phyloP scores from a whole-genome alignment of 2,329 filamentous ascomycete species.

The Paracoccidioides lutzii region DNA sequence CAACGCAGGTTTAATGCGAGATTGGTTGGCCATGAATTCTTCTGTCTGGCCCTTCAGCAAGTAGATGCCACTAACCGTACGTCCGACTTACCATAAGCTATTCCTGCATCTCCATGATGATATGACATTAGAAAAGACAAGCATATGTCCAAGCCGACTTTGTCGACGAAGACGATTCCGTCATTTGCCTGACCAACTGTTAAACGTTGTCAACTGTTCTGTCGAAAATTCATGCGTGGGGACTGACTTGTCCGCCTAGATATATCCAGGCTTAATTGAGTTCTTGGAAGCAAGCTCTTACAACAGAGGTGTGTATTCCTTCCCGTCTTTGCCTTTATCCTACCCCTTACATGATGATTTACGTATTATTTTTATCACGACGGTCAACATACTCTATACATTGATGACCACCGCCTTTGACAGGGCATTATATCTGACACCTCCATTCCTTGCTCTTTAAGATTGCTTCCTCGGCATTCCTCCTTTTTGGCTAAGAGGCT shows the following conservation, averaged over 20 bases:
- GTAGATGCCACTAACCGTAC: constrained; percentile 14
- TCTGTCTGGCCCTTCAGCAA: not conserved
- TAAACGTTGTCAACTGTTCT: not conserved
- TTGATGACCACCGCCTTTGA: constrained; percentile 73
- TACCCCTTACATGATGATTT: constrained; percentile 54
- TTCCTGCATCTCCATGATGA: constrained; percentile 53
- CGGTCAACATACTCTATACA: constrained; percentile 70
- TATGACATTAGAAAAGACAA: constrained; percentile 78
- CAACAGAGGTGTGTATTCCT: constrained; percentile 9
- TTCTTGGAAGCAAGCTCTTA: not conserved
- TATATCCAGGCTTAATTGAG: not conserved
- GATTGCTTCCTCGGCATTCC: not conserved
- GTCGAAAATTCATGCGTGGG: not conserved
- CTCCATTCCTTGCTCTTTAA: not conserved
- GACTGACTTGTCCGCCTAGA: not conserved
- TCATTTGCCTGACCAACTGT: constrained; percentile 33
- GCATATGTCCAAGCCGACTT: constrained; percentile 81
- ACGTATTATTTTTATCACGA: constrained; percentile 54
- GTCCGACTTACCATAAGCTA: constrained; percentile 15
- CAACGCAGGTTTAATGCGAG: constrained; percentile 1
- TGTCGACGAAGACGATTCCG: constrained; percentile 39
- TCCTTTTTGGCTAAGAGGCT: not conserved
- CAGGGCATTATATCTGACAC: constrained; percentile 44
- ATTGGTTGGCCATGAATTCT: not conserved
- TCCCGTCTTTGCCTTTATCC: constrained; percentile 4